Evolutionary conservation across 768 basidiomycete genomes (phyloP), one percentile per base, ranked within the genome.

Genomic region (Chlorophyllum brunneum): DNA sequence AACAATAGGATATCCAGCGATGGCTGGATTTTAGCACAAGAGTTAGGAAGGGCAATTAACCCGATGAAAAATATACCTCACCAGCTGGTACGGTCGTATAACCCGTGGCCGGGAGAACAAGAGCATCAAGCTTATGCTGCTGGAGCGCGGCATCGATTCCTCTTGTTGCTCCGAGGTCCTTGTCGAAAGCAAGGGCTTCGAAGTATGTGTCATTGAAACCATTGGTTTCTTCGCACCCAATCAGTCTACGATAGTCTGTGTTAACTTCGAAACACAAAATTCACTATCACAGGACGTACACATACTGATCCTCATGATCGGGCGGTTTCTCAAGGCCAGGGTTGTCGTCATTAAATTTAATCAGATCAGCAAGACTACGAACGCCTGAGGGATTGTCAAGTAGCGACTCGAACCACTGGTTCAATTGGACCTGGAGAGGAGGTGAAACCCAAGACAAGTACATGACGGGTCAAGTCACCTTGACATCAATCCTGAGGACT

Each of bases 1-100:
- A 30, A 85, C 71, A 48, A 85, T 80, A 1, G 85, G 84, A 57
- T 84, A 85, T 5, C 83, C 85, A 2, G 79, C 79, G 51, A 84
- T 75, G 2, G 82, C 84, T 66, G 65, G 60, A 5, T 38, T 49
- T 4, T 3, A 55, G 39, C n/a, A 36, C 16, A n/a, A 15, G 5
- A 36, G 29, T 27, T 18, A 54, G 53, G 48, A 66, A 58, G 9
- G 56, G 60, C 5, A 30, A 22, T 16, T 24, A 8, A 41, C 26
- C 9, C 13, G 15, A 23, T 6, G 29, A 48, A 36, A 33, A 11
- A 30, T 15, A 2, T 5, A 10, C 18, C 59, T 41, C 48, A 73
- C 74, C 74, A 57, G 72, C 69, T 10, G 73, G 74, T 1, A 55
- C 56, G 16, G 67, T 68, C 3, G 71, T 71, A 22, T 71, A 62